Conservation (phyloP, 495 filamentous ascomycete genomes). For the Neurospora sp. region DNA sequence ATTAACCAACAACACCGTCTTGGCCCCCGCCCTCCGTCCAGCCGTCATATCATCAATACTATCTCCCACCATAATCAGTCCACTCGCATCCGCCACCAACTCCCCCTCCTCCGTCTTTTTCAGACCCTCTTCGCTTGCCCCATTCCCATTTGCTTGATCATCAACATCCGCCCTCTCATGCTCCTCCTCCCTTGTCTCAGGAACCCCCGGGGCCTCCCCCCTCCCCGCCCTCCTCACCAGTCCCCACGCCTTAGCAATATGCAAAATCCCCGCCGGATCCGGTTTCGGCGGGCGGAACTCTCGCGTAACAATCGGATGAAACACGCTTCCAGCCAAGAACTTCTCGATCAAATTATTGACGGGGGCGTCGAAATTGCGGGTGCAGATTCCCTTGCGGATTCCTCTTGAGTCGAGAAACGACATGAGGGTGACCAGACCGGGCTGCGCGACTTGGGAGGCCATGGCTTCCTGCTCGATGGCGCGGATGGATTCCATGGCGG, state of each 20-base stretch:
- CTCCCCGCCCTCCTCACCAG: slow-evolving; percentile 44
- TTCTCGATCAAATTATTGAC: slow-evolving; percentile 58
- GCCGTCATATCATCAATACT: slow-evolving; percentile 91
- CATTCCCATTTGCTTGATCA: neutral
- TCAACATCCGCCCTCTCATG: slow-evolving; percentile 9
- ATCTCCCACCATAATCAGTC: slow-evolving; percentile 63
- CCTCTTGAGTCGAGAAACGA: slow-evolving; percentile 58
- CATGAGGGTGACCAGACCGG: slow-evolving; percentile 67
- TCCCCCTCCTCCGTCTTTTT: slow-evolving; percentile 12
- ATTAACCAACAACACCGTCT: slow-evolving; percentile 80
- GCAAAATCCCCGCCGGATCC: slow-evolving; percentile 73
- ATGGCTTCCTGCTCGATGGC: slow-evolving; percentile 73
- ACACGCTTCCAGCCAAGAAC: slow-evolving; percentile 55
- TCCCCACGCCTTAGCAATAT: slow-evolving; percentile 71
- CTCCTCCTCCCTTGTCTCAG: slow-evolving; percentile 7
- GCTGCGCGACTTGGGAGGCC: slow-evolving; percentile 65
- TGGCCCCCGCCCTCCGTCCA: slow-evolving; percentile 72
- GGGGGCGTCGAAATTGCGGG: slow-evolving; percentile 80
- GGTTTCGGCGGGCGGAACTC: slow-evolving; percentile 82
- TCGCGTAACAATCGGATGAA: slow-evolving; percentile 76
- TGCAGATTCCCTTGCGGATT: slow-evolving; percentile 77
- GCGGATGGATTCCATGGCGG: slow-evolving; percentile 62
- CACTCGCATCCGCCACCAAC: slow-evolving; percentile 35
- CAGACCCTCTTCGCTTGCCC: neutral
- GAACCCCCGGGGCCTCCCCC: slow-evolving; percentile 14